A percentile compares a stretch with the other conserved stretches of the same genome.
Conservation (phyloP, 371 early-diverging fungal genomes). For the Mortierella sp. region DNA sequence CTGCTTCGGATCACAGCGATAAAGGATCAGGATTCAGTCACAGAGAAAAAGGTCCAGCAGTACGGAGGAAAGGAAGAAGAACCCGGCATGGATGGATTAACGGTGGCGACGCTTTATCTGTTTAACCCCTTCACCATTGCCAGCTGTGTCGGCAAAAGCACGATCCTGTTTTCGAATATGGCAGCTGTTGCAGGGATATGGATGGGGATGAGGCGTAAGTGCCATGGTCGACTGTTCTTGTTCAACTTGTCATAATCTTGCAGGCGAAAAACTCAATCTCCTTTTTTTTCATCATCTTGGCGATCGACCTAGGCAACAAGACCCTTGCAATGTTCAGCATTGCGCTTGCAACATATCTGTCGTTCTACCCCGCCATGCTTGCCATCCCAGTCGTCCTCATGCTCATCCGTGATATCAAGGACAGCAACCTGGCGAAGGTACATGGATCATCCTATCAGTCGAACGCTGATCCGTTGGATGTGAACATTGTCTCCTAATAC, state of each 20-base stretch:
- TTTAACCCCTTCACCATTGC: constrained; percentile 86
- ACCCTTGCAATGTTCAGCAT: constrained; percentile 69
- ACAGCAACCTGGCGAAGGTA: constrained; percentile 11
- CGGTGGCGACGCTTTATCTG: constrained; percentile 64
- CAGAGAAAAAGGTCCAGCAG: constrained; percentile 27
- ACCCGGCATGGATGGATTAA: constrained; percentile 32
- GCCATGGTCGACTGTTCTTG: no score
- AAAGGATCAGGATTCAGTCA: constrained; percentile 47
- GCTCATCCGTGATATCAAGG: constrained; percentile 19
- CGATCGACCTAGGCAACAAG: constrained; percentile 54
- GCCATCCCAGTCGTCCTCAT: constrained; percentile 72
- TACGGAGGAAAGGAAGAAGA: constrained; percentile 31
- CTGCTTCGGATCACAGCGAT: constrained; percentile 61
- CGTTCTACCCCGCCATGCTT: constrained; percentile 86
- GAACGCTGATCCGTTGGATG: neutral
- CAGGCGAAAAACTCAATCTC: neutral
- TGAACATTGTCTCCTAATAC: no score
- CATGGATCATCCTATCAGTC: neutral
- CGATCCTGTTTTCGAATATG: constrained; percentile 78
- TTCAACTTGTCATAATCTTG: neutral
- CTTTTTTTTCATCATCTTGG: neutral
- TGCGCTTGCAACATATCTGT: constrained; percentile 81
- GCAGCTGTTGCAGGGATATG: constrained; percentile 73
- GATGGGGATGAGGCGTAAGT: constrained; percentile 70
- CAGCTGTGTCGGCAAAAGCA: constrained; percentile 80